Base-by-base conservation (phyloP, 306 rosid species). In the Dalbergia cochinchinensis region DNA sequence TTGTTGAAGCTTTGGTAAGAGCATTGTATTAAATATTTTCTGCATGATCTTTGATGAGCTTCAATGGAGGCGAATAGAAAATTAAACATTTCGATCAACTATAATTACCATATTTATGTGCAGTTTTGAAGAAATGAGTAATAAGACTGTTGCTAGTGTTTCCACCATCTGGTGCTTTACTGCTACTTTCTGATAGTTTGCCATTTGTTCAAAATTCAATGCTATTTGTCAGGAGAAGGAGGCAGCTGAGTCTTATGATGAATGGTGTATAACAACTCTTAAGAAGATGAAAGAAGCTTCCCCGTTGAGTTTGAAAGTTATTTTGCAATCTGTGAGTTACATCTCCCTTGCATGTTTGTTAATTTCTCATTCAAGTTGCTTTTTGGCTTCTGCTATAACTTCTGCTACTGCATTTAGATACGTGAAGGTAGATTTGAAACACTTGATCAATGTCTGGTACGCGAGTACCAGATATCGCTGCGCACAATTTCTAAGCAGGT, bases 361-460 rank as follows among this genome's bases (percentile, higher is more conserved):
- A 65, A 70, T 69, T 70, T 86, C 74, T 55, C 19, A 53, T 68
- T 67, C 42, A 77, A 42, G 44, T 62, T 73, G 71, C 19, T n/a
- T 53, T 53, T 51, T 20, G 45, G 15, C 39, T 20, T 19, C 8
- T 76, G 10, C 71, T 63, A 77, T 74, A 68, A 85, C 88, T 76
- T 81, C 65, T 65, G 63, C 51, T 73, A 1, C 53, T 54, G 73
- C 82, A 73, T 75, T 73, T 69, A 96, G 99, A 96, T 93, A 64
- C 96, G 99, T 5, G 97, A 96, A 83, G 97, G 98, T 75, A 89
- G 99, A 87, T 93, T 91, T 84, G 88, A 91, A 90, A 85, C 94
- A 76, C 97, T 95, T 51, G 90, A 87, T 83, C 89, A 91, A 51
- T 96, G 99, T 82, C 97, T 91, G 78, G 92, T 75, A 31, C 97